Evolutionary conservation across 139 green algal genomes (phyloP).

Genomic region (Tetratostichococcus sp.): DNA sequence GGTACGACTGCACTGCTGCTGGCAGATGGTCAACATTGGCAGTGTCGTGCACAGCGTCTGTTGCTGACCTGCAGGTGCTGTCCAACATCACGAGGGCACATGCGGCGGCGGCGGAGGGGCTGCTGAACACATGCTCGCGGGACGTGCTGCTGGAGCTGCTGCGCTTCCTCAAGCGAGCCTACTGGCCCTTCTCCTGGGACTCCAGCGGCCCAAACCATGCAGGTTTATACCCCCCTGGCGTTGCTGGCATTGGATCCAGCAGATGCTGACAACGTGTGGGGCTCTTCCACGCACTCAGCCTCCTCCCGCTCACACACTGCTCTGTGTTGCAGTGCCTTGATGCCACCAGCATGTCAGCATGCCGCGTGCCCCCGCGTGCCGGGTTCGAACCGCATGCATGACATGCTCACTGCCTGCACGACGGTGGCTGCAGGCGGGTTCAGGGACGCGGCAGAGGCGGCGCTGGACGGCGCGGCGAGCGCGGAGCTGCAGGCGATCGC

Average conservation of each 20-base stretch:
- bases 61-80: conserved; percentile 19
- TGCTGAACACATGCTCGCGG: conserved; percentile 55
- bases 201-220: background rate
- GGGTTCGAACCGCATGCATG: conserved; percentile 24
- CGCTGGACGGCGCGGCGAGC: conserved; percentile 31
- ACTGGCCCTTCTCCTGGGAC: conserved; percentile 82
- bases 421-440: conserved; percentile 17
- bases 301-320: too few species aligned
- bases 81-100: conserved; percentile 24
- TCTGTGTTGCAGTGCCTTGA: too few species aligned
- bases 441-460: conserved; percentile 33
- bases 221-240: too few species aligned
- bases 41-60: too few species aligned
- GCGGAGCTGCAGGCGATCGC: conserved; percentile 51
- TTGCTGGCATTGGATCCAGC: too few species aligned
- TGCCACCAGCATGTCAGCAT: too few species aligned
- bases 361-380: too few species aligned
- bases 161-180: conserved; percentile 71
- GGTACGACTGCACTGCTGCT: too few species aligned
- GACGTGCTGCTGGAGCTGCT: conserved; percentile 68
- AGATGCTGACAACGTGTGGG: too few species aligned
- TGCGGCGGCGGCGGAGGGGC: conserved; percentile 8
- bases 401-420: too few species aligned
- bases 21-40: too few species aligned
- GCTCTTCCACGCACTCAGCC: too few species aligned